phyloP scores from a whole-genome alignment of 1,139 yeast species.

The Sugiyamaella xylanicola region DNA sequence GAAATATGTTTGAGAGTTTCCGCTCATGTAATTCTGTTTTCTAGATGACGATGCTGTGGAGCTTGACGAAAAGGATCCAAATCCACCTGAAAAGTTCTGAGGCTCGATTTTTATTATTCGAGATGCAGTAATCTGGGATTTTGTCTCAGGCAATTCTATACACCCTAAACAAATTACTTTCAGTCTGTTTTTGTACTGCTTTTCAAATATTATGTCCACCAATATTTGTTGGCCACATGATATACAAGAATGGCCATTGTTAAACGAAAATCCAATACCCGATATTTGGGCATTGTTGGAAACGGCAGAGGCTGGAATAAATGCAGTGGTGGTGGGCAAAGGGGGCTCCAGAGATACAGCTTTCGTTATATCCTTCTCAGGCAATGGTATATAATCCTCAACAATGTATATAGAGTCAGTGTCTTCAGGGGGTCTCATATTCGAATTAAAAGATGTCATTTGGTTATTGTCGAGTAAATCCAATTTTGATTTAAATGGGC shows the following conservation, averaged over 20 bases:
- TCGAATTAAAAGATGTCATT: slow-evolving; percentile 65
- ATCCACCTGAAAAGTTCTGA: slow-evolving; percentile 9
- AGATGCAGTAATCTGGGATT: slow-evolving; percentile 21
- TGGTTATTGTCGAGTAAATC: slow-evolving; percentile 64
- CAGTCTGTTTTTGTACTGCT: slow-evolving; percentile 14
- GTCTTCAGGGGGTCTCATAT: slow-evolving; percentile 50
- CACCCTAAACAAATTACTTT: slow-evolving; percentile 7
- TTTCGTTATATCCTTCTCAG: too few species aligned
- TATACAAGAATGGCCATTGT: slow-evolving; percentile 3
- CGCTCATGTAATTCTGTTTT: slow-evolving; percentile 2
- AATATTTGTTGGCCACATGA: neutral
- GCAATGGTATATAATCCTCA: slow-evolving; percentile 36
- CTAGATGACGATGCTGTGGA: slow-evolving; percentile 11
- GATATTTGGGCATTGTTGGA: slow-evolving; percentile 30
- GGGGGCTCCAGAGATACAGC: too few species aligned
- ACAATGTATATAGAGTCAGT: slow-evolving; percentile 34
- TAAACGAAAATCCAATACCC: slow-evolving; percentile 36
- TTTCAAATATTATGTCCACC: slow-evolving; percentile 13
- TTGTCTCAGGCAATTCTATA: slow-evolving; percentile 32
- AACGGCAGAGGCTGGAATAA: neutral
- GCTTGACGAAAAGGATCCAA: slow-evolving; percentile 12
- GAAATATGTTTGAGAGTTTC: slow-evolving; percentile 22
- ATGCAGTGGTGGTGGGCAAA: too few species aligned
- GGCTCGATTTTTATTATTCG: slow-evolving; percentile 17
- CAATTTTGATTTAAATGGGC: slow-evolving; percentile 50